Evolutionary conservation across 371 early-diverging fungal species (phyloP).

Genomic region (Syncephalastrum monosporum): DNA sequence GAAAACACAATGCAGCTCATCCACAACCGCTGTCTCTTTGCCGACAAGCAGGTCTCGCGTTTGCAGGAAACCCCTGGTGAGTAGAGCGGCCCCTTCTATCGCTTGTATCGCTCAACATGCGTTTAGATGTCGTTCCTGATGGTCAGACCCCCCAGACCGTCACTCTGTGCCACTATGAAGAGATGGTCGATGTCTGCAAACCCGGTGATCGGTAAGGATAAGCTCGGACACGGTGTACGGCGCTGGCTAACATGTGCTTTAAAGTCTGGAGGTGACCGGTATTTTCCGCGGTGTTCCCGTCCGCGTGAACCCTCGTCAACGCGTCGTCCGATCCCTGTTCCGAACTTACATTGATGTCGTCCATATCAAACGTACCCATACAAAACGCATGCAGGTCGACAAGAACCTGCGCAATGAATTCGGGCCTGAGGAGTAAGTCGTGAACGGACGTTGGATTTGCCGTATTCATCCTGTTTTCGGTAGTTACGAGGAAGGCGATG

Average conservation of each 20-base stretch:
- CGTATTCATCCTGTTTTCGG: background rate
- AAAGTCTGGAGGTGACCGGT: conserved; percentile 89
- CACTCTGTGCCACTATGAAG: conserved; percentile 90
- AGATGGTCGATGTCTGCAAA: conserved; percentile 93
- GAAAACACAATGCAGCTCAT: conserved; percentile 85
- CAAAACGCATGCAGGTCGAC: conserved; percentile 62
- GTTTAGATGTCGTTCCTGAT: conserved; percentile 91
- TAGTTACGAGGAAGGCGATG: conserved; percentile 69
- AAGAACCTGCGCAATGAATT: conserved; percentile 39
- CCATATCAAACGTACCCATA: conserved; percentile 82
- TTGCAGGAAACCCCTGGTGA: conserved; percentile 98
- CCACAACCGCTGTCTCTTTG: conserved; percentile 92
- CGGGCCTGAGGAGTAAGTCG: conserved; percentile 47
- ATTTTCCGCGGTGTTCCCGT: conserved; percentile 97
- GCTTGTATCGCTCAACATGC: conserved; percentile 1
- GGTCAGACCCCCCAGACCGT: conserved; percentile 99
- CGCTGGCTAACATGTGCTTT: background rate
- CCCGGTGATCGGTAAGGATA: conserved; percentile 89
- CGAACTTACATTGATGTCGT: conserved; percentile 97
- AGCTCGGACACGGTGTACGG: background rate
- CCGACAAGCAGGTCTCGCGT: conserved; percentile 95
- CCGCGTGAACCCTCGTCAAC: conserved; percentile 89
- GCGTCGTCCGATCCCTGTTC: conserved; percentile 93
- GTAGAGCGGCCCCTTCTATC: background rate
- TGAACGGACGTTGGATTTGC: background rate